phyloP scores from a whole-genome alignment of 176 grass and related monocot species.

The Secale cereale region DNA sequence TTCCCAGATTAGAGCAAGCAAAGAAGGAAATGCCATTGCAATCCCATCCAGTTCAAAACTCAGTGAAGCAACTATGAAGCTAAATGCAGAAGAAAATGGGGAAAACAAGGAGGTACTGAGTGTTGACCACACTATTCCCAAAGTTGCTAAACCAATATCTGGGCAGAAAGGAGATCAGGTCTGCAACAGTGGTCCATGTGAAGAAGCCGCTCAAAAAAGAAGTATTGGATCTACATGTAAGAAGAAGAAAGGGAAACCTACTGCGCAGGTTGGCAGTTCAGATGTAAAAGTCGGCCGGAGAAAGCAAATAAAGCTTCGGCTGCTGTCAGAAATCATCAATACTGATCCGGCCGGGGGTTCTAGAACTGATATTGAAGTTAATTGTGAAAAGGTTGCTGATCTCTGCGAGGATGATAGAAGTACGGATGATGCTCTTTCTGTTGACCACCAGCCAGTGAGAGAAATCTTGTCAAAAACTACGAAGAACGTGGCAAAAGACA shows the following conservation, averaged over 20 bases:
- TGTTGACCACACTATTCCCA: constrained; percentile 25
- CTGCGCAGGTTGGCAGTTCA: constrained; percentile 1
- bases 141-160: constrained; percentile 15
- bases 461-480: constrained; percentile 4
- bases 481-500: constrained; percentile 39
- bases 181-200: constrained; percentile 14
- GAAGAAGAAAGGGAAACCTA: constrained; percentile 21
- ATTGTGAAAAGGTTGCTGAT: constrained; percentile 28
- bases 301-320: constrained; percentile 50
- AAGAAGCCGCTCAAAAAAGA: constrained; percentile 32
- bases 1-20: constrained; percentile 13
- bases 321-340: constrained; percentile 61
- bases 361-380: constrained; percentile 16
- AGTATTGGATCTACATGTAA: constrained; percentile 25
- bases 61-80: constrained; percentile 20
- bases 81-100: constrained; percentile 16
- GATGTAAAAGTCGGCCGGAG: constrained; percentile 40
- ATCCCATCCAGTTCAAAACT: neutral
- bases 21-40: constrained; percentile 9
- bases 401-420: constrained; percentile 22
- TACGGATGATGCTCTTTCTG: constrained; percentile 19
- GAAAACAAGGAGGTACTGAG: constrained; percentile 17
- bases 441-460: constrained; percentile 16
- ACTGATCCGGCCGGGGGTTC: neutral
- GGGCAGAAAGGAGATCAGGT: constrained; percentile 1